Evolutionary conservation across 2,329 filamentous ascomycete species (phyloP), one percentile per base, ranked within the genome.

Genomic region (Aureobasidium sp.): DNA sequence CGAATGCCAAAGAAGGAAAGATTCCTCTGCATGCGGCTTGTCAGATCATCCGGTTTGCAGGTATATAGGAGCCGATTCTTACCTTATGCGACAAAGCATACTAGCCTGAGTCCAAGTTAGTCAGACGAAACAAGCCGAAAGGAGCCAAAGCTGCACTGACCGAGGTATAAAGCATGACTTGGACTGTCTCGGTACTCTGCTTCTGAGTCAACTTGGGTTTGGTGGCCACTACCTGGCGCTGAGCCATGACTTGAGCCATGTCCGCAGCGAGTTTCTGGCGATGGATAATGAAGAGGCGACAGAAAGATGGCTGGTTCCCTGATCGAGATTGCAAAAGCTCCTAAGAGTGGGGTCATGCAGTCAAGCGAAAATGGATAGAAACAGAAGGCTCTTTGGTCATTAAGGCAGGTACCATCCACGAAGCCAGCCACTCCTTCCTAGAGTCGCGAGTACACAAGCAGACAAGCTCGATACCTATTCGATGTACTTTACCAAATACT

Each of bases 101-200:
- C 57, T 60, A 15, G 41, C 34, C 57, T 60, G 27, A 15, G 17
- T 9, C 13, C 24, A 17, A 8, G 34, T 29, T 15, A n/a, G 32
- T 48, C 34, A 20, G 37, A 47, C 5, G 44, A 24, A 26, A 7
- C 5, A 5, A 46, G 26, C 1, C 15, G 15, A 8, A 4, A 46
- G 17, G 15, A 36, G 13, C n/a, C 3, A 4, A 13, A 10, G 15
- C 10, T 41, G 41, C 5, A 53, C 47, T 46, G 39, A 62, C 60
- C 32, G 50, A 29, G 26, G 47, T 56, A 26, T 55, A 62, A 8
- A 62, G 50, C 60, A 62, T 62, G n/a, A 55, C 50, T 27, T 62
- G 50, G 3, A 62, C 60, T 3, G 60, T 62, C 26, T 62, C 51
- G 7, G 43, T 56, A 24, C 60, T 62, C 43, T 62, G 60, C 15